These are phyloP conservation scores for Sechiopsis laciniata DNA, from an alignment of 306 rosid species.

Conservation along the genomic window DNA sequence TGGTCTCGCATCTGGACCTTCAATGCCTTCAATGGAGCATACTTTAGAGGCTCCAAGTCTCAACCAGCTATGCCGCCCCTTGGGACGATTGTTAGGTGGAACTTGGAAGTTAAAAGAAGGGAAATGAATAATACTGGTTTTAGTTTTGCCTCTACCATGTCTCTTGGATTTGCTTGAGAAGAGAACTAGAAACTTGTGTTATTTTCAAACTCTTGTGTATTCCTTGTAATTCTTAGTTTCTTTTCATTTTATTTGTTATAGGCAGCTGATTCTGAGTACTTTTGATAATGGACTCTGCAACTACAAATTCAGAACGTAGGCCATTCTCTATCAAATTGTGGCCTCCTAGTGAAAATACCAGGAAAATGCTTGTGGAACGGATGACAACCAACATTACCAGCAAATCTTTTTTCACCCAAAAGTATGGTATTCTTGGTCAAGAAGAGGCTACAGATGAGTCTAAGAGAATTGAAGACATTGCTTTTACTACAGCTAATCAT, in stretches of 20 bases:
- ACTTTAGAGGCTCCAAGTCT: too few species aligned
- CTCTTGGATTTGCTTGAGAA: neutral
- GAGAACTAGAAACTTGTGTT: neutral
- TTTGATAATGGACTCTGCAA: constrained; percentile 46
- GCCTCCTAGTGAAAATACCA: constrained; percentile 95
- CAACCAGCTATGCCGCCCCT: too few species aligned
- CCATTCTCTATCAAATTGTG: constrained; percentile 83
- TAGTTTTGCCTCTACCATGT: neutral
- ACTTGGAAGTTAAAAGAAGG: constrained; percentile 11
- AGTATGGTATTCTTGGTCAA: constrained; percentile 55
- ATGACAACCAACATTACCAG: constrained; percentile 72
- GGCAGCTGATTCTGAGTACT: constrained; percentile 34
- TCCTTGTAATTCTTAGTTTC: neutral
- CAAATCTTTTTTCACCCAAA: constrained; percentile 73
- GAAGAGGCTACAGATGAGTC: constrained; percentile 89
- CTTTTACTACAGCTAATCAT: constrained; percentile 62
- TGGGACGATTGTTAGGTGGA: too few species aligned
- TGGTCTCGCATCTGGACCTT: too few species aligned
- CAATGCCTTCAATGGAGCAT: too few species aligned
- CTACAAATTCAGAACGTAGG: constrained; percentile 39
- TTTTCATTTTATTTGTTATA: constrained; percentile 20
- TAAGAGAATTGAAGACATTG: constrained; percentile 58
- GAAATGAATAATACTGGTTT: neutral
- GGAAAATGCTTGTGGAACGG: constrained; percentile 78
- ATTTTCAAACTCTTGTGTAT: neutral